phyloP scores from a whole-genome alignment of 495 filamentous ascomycete species.

The Daldinia decipiens region DNA sequence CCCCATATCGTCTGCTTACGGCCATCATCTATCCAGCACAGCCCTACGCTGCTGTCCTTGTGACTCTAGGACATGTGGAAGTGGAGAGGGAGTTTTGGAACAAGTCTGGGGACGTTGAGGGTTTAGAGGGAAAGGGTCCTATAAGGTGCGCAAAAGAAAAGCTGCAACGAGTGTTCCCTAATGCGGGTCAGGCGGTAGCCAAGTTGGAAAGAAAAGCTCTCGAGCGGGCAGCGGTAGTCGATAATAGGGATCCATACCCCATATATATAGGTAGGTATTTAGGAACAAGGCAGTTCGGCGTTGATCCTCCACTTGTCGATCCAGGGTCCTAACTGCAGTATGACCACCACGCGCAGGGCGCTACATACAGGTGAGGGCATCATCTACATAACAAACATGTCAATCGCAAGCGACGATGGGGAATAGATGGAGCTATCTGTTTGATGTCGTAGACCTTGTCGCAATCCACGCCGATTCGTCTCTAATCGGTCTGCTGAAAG shows the following conservation, averaged over 20 bases:
- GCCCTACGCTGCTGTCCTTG: slow-evolving; percentile 1
- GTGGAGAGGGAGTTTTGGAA: not conserved
- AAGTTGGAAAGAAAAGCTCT: slow-evolving; percentile 1
- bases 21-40: not conserved
- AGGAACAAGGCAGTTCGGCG: slow-evolving; percentile 14
- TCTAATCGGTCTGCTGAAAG: not conserved
- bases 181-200: slow-evolving; percentile 14
- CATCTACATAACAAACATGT: slow-evolving; percentile 1
- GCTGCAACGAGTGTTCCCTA: not conserved
- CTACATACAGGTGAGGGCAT: slow-evolving; percentile 12
- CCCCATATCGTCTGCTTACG: not conserved
- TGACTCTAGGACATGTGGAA: not conserved
- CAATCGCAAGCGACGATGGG: slow-evolving; percentile 11
- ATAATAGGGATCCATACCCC: slow-evolving; percentile 8
- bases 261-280: slow-evolving; percentile 20
- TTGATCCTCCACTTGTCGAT: slow-evolving; percentile 38
- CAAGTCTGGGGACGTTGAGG: not conserved
- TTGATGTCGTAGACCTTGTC: slow-evolving; percentile 11
- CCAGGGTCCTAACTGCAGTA: slow-evolving; percentile 13
- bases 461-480: slow-evolving; percentile 14
- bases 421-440: slow-evolving; percentile 6
- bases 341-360: slow-evolving; percentile 4
- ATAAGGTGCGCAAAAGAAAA: not conserved
- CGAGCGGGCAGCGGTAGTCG: not conserved
- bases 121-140: not conserved